Base-by-base conservation (phyloP, 2,329 filamentous ascomycete species). In the Ascochyta clinopodiicola region DNA sequence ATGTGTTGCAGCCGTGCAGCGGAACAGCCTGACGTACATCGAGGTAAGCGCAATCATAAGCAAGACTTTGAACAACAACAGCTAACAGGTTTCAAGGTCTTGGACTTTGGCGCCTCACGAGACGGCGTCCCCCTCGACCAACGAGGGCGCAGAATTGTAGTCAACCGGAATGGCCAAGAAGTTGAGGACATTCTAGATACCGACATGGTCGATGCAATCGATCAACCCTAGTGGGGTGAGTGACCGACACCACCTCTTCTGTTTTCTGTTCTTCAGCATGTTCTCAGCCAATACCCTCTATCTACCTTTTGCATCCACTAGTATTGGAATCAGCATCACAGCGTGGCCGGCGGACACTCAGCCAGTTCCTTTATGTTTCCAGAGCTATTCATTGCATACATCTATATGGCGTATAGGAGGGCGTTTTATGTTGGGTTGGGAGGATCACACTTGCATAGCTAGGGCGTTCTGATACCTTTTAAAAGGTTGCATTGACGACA, bases 1-100 rank as follows among this genome's bases (percentile, higher is more conserved):
- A 74, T 99, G 95, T 74, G 95, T 99, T 53, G 95, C 95, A 56
- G 95, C 95, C 39, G 95, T 99, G 52, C 95, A 99, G 80, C 86
- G 95, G 51, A 92, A 96, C 63, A 88, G 87, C 68, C 79, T 96
- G 67, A 99, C 95, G 19, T 99, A 96, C 75, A 92, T 99, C 55
- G 95, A 99, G 86, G 95, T 80, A 62, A 51, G 56, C 27, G 17
- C 13, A 43, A 40, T 48, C 19, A 6, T 9, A 2, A 2, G 17
- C 6, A 5, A 17, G 6, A 12, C 9, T 5, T n/a, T 17, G 19
- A 19, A 13, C 9, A 38, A n/a, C 27, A 29, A 24, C 36, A 36
- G 6, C 75, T 80, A 72, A 82, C 69, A 39, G 32, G 37, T 38
- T 37, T 13, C 50, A 58, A 98, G 95, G 94, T 99, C 63, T 88